A percentile compares a stretch with the other conserved stretches of the same genome.
These are phyloP conservation scores for Hymenoscyphus occultus DNA, from an alignment of 2,329 filamentous ascomycete genomes.

Conservation along the genomic window DNA sequence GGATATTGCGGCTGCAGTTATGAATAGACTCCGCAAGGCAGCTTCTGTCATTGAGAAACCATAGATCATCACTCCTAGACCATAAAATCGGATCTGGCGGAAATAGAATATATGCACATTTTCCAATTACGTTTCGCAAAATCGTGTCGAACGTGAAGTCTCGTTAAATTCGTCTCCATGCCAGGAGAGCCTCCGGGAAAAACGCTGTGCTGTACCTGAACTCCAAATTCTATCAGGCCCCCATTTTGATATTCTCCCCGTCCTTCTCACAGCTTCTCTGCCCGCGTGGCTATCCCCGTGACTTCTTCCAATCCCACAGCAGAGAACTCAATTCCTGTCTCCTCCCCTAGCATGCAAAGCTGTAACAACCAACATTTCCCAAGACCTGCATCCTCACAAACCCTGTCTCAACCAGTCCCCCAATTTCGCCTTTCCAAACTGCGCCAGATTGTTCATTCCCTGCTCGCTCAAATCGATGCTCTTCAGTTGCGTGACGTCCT, in stretches of 20 bases:
- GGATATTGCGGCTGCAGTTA: conserved; percentile 81
- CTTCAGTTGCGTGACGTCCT: conserved; percentile 84
- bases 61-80: neutral
- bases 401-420: conserved; percentile 88
- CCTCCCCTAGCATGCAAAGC: neutral
- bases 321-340: neutral
- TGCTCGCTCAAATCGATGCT: conserved; percentile 95
- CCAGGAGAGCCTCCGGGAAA: conserved; percentile 10
- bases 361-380: neutral
- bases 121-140: conserved; percentile 1
- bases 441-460: conserved; percentile 88
- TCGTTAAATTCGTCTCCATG: conserved; percentile 5
- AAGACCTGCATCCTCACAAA: conserved; percentile 47
- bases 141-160: neutral
- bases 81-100: neutral
- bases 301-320: neutral
- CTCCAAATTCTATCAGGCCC: conserved; percentile 15
- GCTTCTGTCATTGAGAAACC: conserved; percentile 47
- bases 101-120: conserved; percentile 1
- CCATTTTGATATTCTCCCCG: conserved; percentile 1
- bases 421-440: conserved; percentile 88
- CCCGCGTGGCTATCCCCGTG: neutral
- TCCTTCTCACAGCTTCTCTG: neutral
- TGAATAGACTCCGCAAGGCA: conserved; percentile 80
- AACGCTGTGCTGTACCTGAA: conserved; percentile 14